Percentiles rank a stretch among this genome's conserved stretches.
These are phyloP conservation scores for Prunus padus DNA, from an alignment of 306 rosid species.

Conservation along the genomic window DNA sequence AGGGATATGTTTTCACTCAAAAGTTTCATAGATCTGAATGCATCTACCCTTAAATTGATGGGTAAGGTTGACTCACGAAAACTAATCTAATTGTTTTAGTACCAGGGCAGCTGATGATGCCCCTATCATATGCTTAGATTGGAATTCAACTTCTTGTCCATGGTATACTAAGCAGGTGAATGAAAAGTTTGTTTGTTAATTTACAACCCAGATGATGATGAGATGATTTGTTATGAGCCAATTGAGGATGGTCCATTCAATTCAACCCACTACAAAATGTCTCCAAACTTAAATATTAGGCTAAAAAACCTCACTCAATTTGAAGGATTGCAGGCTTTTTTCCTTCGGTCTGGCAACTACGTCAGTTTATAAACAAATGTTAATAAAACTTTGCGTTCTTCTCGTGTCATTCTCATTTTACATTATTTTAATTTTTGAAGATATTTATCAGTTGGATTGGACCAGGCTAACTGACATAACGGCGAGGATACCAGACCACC, in stretches of 20 bases:
- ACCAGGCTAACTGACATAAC: background rate
- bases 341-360: too few relatives aligned
- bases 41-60: background rate
- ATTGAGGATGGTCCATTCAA: too few relatives aligned
- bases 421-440: background rate
- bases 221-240: too few relatives aligned
- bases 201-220: too few relatives aligned
- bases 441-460: conserved; percentile 1
- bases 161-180: background rate
- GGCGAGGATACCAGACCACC: background rate
- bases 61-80: background rate
- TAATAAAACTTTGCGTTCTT: too few relatives aligned
- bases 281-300: too few relatives aligned
- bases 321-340: too few relatives aligned
- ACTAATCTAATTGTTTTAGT: background rate
- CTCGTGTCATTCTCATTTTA: too few relatives aligned
- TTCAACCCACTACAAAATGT: too few relatives aligned
- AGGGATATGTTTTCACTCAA: background rate
- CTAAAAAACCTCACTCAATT: too few relatives aligned
- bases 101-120: background rate
- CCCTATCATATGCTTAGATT: background rate
- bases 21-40: background rate
- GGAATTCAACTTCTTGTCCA: background rate
- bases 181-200: background rate
- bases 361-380: too few relatives aligned